Evolutionary conservation across 2,329 filamentous ascomycete species (phyloP), one percentile per base, ranked within the genome.

Genomic region (Sporothrix euskadiensis): DNA sequence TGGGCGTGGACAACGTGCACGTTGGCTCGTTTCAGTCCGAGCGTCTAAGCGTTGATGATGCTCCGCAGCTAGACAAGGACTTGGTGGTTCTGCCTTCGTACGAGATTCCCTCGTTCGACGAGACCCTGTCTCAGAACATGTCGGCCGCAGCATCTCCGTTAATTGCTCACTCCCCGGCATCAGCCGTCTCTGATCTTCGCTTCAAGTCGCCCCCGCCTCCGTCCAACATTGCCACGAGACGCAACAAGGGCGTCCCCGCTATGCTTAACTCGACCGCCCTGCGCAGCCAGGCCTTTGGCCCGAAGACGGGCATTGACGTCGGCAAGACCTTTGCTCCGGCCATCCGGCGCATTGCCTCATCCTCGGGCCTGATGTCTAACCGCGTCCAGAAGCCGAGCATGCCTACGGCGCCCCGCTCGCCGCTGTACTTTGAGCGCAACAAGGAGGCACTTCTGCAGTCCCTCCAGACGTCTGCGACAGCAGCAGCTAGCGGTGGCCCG

Each of bases 321-420:
- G 77, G 22, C 16, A 83, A 83, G 32, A 80, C 82, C 22, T 6
- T 26, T n/a, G 80, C 83, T 1, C 83, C 83, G 74, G 84, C 85
- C 1, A 87, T 89, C 80, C 84, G 86, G 32, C 84, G 87, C 57
- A 87, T 88, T 59, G 84, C 85, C 16, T 89, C 87, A 2, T 83
- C 85, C 9, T 84, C 83, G 4, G 85, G 86, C 6, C 71, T 76
- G 10, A 78, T 83, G 63, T 75, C 80, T 49, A 81, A 81, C 14
- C 80, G 84, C 26, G 82, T 86, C 16, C 82, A 84, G 68, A 86
- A 85, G 75, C 77, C 80, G 1, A 74, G 76, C 14, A 47, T 73
- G 1, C 22, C 69, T 19, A 69, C 75, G 0, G 82, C 81, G 3
- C 83, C 83, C 0, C 82, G 83, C 19, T 85, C 84, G 0, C 84